phyloP scores from a whole-genome alignment of 1,284 basidiomycete species.

The Irpex rosettiformis region DNA sequence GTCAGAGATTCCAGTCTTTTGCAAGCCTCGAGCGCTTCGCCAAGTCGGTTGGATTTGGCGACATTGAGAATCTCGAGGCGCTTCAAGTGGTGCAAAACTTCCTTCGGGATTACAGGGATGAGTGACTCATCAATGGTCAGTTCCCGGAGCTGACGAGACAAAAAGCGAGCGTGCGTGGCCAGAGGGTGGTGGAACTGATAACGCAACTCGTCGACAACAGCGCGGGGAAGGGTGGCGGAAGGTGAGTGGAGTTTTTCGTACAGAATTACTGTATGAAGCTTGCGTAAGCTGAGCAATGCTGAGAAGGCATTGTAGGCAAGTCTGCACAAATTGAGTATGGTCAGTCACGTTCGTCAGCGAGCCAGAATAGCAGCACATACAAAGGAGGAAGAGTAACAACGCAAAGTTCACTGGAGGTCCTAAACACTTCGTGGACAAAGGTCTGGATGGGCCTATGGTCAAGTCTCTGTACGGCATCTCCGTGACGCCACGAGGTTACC shows the following conservation, averaged over 20 bases:
- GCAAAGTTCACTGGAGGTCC: not conserved
- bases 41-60: not conserved
- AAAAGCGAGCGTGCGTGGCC: not conserved
- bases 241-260: not conserved
- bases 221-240: not conserved
- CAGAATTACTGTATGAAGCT: not conserved
- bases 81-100: conserved; percentile 1
- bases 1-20: conserved; percentile 8
- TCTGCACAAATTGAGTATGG: not conserved
- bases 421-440: not conserved
- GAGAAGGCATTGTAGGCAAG: not conserved
- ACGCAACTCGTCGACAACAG: conserved; percentile 2
- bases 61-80: conserved; percentile 9
- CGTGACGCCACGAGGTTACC: not conserved
- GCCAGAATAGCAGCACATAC: not conserved
- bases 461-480: not conserved
- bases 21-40: not conserved
- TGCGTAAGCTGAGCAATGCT: not conserved
- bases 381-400: not conserved
- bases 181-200: not conserved
- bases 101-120: conserved; percentile 4
- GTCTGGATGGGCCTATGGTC: not conserved
- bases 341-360: not conserved
- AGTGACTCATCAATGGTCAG: conserved; percentile 2
- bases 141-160: not conserved